phyloP scores from a whole-genome alignment of 2,329 filamentous ascomycete species.

The Chalara sp. region DNA sequence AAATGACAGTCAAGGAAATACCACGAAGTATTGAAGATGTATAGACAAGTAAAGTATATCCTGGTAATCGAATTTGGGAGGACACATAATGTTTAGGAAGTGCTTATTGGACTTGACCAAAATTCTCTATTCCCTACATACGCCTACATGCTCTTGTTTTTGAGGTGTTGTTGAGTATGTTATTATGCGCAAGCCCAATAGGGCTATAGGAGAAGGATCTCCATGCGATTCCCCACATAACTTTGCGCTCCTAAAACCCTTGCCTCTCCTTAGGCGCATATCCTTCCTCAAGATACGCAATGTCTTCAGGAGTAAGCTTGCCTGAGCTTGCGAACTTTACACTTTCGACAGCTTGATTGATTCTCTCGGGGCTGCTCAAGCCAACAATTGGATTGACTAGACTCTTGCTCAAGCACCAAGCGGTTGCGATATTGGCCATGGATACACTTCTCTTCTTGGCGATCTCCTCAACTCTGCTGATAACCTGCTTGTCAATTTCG shows the following conservation, averaged over 20 bases:
- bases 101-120: too few relatives aligned
- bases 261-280: conserved; percentile 35
- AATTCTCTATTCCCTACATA: too few relatives aligned
- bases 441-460: conserved; percentile 48
- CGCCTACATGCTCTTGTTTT: too few relatives aligned
- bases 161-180: too few relatives aligned
- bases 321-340: conserved; percentile 33
- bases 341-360: conserved; percentile 46
- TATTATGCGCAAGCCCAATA: too few relatives aligned
- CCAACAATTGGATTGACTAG: conserved; percentile 48
- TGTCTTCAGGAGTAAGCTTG: conserved; percentile 44
- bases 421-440: conserved; percentile 53
- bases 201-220: too few relatives aligned
- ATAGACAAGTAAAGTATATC: too few relatives aligned
- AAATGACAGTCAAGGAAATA: too few relatives aligned
- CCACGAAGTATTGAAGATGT: too few relatives aligned
- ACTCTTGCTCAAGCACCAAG: conserved; percentile 44
- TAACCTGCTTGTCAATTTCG: conserved; percentile 23
- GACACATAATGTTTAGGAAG: too few relatives aligned
- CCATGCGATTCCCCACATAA: too few relatives aligned
- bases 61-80: too few relatives aligned
- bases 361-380: conserved; percentile 42
- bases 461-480: conserved; percentile 44
- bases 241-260: conserved; percentile 7
- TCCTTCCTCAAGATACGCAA: conserved; percentile 45